A percentile compares a stretch with the other conserved stretches of the same genome.
Evolutionary conservation across 331 rosid species (phyloP).

Genomic region (Quercus tomentella): DNA sequence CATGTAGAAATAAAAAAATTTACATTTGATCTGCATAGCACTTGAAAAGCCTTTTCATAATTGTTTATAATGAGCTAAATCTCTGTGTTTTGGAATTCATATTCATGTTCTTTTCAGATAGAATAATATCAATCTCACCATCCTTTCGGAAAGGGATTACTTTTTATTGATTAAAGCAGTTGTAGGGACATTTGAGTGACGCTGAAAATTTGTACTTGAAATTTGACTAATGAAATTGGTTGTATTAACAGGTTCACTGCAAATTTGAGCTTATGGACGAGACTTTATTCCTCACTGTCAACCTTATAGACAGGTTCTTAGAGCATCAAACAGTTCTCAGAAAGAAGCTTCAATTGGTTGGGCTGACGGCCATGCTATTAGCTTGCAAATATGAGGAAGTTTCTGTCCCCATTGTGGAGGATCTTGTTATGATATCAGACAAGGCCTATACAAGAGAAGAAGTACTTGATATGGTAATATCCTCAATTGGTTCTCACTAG

Average conservation of each 20-base stretch:
- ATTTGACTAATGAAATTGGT: background rate
- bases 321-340: slow-evolving; percentile 43
- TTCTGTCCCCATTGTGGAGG: slow-evolving; percentile 72
- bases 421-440: slow-evolving; percentile 74
- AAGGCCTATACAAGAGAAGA: slow-evolving; percentile 66
- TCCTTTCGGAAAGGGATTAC: background rate
- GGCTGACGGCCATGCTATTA: slow-evolving; percentile 74
- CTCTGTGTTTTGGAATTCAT: background rate
- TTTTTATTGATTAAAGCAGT: background rate
- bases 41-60: background rate
- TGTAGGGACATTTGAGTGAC: background rate
- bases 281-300: slow-evolving; percentile 67
- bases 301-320: slow-evolving; percentile 67
- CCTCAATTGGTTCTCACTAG: background rate
- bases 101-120: background rate
- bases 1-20: background rate
- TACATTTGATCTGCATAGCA: background rate
- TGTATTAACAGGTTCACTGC: slow-evolving; percentile 65
- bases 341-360: slow-evolving; percentile 86
- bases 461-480: slow-evolving; percentile 58
- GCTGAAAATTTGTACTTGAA: background rate
- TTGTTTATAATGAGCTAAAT: background rate
- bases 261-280: slow-evolving; percentile 79
- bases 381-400: slow-evolving; percentile 92
- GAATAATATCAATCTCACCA: background rate